Percentiles rank a stretch among this genome's conserved stretches.
Conservation (phyloP, 2,329 filamentous ascomycete species). For the Hymenotorrendiella dingleyae region DNA sequence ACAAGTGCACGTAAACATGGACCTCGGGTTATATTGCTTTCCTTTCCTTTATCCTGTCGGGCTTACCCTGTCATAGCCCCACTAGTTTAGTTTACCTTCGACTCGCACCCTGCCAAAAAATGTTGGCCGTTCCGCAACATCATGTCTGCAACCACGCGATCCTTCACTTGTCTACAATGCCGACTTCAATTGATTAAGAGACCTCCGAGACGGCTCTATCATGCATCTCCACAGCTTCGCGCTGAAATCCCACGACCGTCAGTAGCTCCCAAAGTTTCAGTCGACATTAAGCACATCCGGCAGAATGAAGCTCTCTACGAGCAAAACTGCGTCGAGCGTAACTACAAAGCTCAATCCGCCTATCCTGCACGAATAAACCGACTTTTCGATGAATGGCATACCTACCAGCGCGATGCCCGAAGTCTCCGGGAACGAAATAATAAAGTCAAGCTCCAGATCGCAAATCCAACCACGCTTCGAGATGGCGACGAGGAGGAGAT, state of each 20-base stretch:
- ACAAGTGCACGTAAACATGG: too few relatives aligned
- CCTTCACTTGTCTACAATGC: conserved; percentile 24
- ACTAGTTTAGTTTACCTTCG: too few relatives aligned
- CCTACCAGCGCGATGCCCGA: conserved; percentile 54
- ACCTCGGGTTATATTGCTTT: too few relatives aligned
- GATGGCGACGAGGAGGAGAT: conserved; percentile 32
- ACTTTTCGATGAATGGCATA: conserved; percentile 52
- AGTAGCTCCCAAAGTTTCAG: conserved; percentile 69
- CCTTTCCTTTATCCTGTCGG: too few relatives aligned
- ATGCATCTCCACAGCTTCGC: conserved; percentile 16
- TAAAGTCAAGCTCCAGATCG: conserved; percentile 50
- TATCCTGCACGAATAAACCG: conserved; percentile 51
- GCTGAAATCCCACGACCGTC: conserved; percentile 40
- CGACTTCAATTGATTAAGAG: conserved; percentile 11
- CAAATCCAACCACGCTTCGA: conserved; percentile 43
- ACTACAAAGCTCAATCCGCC: conserved; percentile 58
- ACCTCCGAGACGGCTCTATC: conserved; percentile 14
- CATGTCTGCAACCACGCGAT: conserved; percentile 19
- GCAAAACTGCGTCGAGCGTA: conserved; percentile 77
- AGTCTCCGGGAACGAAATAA: conserved; percentile 62
- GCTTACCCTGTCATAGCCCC: too few relatives aligned
- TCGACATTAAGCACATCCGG: conserved; percentile 88
- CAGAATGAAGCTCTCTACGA: conserved; percentile 75
- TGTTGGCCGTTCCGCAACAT: conserved; percentile 10
- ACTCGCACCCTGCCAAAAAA: too few relatives aligned